Conservation (phyloP, 495 filamentous ascomycete species). For the Podospora conica region DNA sequence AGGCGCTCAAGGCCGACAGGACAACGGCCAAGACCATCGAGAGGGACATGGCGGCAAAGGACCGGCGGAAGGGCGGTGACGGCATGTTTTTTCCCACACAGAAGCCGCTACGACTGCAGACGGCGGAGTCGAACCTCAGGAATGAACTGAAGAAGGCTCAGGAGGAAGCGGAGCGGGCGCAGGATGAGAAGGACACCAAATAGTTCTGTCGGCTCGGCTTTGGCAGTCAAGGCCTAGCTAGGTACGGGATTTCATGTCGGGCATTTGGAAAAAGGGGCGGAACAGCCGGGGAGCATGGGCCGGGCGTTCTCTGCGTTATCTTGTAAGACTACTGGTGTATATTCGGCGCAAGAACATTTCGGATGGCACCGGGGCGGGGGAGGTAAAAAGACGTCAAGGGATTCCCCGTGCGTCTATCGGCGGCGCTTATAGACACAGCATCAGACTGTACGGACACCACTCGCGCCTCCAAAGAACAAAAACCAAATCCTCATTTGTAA, state of each 20-base stretch:
- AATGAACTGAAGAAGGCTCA: slow-evolving; percentile 12
- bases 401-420: not conserved
- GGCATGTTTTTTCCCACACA: slow-evolving; percentile 22
- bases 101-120: slow-evolving; percentile 8
- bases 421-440: not conserved
- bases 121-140: slow-evolving; percentile 17
- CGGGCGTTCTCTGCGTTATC: not conserved
- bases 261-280: not conserved
- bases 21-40: not conserved
- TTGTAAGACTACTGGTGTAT: slow-evolving; percentile 6
- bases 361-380: not conserved
- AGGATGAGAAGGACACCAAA: not conserved
- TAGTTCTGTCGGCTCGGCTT: not conserved
- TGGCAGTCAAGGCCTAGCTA: not conserved
- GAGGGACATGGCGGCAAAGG: slow-evolving; percentile 40
- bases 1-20: slow-evolving; percentile 13
- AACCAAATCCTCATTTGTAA: slow-evolving; percentile 33
- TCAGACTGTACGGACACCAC: not conserved
- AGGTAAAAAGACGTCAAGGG: not conserved
- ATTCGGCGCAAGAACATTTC: not conserved
- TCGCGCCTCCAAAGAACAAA: not conserved
- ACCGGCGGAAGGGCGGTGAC: no score
- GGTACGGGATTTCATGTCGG: not conserved
- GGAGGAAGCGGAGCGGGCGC: not conserved
- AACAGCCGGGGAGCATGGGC: not conserved